A percentile compares a stretch with the other conserved stretches of the same genome.
Evolutionary conservation across 2,329 filamentous ascomycete species (phyloP).

Genomic region (Lachnellula hyalina): DNA sequence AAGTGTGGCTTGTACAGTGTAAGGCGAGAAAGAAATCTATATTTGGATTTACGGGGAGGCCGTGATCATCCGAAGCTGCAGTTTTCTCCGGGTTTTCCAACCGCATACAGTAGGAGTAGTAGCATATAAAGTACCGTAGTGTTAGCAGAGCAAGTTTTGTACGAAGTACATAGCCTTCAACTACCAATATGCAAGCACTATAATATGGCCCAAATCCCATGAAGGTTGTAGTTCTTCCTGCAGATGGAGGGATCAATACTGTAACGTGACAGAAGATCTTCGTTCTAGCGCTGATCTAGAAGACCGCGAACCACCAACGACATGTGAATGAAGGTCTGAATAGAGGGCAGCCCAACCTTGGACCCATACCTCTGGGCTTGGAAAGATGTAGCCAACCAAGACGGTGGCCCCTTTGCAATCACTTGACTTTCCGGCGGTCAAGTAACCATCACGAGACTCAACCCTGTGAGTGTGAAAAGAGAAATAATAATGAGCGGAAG

Average conservation of each 20-base stretch:
- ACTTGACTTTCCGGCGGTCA: constrained; percentile 1
- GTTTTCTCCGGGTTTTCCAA: background rate
- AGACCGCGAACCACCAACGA: background rate
- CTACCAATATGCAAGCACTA: background rate
- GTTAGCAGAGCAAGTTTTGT: background rate
- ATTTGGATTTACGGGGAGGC: constrained; percentile 4
- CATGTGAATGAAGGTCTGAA: background rate
- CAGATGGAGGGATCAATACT: background rate
- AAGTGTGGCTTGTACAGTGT: background rate
- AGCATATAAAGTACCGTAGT: background rate
- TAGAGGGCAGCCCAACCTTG: background rate
- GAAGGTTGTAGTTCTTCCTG: background rate
- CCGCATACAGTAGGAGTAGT: too few species aligned
- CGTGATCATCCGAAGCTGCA: constrained; percentile 3
- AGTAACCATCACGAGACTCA: constrained; percentile 5
- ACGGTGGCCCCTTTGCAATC: background rate
- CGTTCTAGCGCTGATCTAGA: constrained; percentile 6
- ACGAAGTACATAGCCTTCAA: background rate
- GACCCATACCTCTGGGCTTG: background rate
- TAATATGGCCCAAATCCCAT: background rate
- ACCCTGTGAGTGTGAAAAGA: background rate
- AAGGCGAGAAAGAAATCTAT: background rate
- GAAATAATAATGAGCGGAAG: background rate
- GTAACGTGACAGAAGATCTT: background rate
- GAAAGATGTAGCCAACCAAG: background rate